Base-by-base conservation (phyloP, 1,284 basidiomycete genomes). In the Boletus semigastroideus region DNA sequence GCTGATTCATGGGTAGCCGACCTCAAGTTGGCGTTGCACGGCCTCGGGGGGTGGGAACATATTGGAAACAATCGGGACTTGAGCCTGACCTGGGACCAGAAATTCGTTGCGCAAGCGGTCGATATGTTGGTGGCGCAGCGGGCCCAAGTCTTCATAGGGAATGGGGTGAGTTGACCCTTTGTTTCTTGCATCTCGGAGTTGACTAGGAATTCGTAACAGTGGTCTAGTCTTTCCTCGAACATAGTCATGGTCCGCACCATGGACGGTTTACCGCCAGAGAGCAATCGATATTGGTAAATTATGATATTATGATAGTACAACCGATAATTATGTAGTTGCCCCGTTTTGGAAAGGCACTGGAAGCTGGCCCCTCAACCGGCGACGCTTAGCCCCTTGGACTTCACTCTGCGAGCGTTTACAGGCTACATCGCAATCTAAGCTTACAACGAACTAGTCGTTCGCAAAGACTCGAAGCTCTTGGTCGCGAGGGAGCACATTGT, bases 221-320 rank as follows among this genome's bases (percentile, higher is more conserved):
- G 80, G 61, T 83, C 81, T 25, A 80, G 77, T 51, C 56, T 83
- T 57, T 78, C 78, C 13, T 74, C 76, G 8, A 82, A 80, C 49
- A 65, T 78, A 3, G 73, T 75, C 12, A 76, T 80, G 74, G 64
- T 82, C 44, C 73, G 81, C 17, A 75, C 72, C 61, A 49, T 17
- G 20, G 48, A 54, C 10, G 60, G 52, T 42, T 40, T 59, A 19
- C 49, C 22, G 0, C 53, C 49, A 6, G 61, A 55, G 36, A 52
- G 53, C 19, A 58, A 58, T n/a, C 72, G 78, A 45, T 61, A 65
- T 40, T 67, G 63, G 61, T 63, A 40, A 47, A 22, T 7, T 14
- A n/a, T n/a, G n/a, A n/a, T n/a, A n/a, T n/a, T n/a, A n/a, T n/a
- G n/a, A n/a, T n/a, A n/a, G n/a, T n/a, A n/a, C n/a, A n/a, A n/a